phyloP scores from a whole-genome alignment of 495 filamentous ascomycete species.

The Xylaria telfairii region DNA sequence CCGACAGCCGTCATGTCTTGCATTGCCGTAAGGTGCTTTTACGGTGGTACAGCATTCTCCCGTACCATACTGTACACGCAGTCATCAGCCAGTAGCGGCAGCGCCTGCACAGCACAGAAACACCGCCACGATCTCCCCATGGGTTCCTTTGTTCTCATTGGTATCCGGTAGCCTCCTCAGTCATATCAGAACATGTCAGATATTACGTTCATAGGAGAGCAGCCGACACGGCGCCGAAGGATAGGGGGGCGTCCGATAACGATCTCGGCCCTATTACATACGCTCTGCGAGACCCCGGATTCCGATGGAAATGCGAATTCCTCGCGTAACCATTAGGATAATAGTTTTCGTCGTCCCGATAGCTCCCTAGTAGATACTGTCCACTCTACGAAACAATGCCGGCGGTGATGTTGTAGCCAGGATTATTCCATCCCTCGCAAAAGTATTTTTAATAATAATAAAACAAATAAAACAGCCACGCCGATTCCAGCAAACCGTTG shows the following conservation, averaged over 20 bases:
- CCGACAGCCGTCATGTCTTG: slow-evolving; percentile 1
- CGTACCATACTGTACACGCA: neutral
- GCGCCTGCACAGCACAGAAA: slow-evolving; percentile 6
- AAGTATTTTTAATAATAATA: too few species aligned
- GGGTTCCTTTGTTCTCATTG: neutral
- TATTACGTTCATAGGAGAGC: neutral
- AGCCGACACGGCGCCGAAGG: slow-evolving; percentile 21
- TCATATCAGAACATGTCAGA: neutral
- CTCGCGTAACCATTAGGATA: neutral
- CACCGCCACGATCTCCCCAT: slow-evolving; percentile 10
- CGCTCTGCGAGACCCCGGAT: neutral
- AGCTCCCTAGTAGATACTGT: neutral
- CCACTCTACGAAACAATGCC: neutral
- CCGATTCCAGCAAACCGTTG: neutral
- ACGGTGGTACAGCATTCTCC: slow-evolving; percentile 15
- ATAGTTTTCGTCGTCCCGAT: neutral
- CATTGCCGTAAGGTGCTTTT: neutral
- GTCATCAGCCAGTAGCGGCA: slow-evolving; percentile 7
- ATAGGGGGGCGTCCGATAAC: neutral
- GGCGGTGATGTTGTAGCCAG: neutral
- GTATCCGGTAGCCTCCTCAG: neutral
- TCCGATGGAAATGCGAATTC: neutral
- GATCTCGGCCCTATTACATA: slow-evolving; percentile 2
- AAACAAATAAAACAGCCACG: neutral
- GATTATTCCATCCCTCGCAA: neutral